Percentiles rank a stretch among this genome's conserved stretches.
Conservation (phyloP, 2,329 filamentous ascomycete species). For the Magnaporthiopsis poae region DNA sequence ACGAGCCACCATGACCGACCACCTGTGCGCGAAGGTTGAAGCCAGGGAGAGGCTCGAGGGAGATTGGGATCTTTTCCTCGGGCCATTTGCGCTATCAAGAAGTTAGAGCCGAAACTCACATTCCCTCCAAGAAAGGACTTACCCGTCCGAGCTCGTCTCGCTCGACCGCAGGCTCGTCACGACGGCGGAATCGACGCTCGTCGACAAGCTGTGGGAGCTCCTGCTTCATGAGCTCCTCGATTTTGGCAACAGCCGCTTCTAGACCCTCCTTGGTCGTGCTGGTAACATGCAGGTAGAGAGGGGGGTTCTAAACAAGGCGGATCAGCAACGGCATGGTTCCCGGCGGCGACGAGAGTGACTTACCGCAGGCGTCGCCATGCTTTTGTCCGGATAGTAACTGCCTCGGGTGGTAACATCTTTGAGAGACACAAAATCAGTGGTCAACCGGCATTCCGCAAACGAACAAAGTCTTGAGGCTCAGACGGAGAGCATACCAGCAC, state of each 20-base stretch:
- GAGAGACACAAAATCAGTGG: slow-evolving; percentile 40
- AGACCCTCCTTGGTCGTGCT: slow-evolving; percentile 87
- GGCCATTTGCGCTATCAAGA: slow-evolving; percentile 78
- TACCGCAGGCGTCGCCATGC: slow-evolving; percentile 88
- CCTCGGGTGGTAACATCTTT: slow-evolving; percentile 98
- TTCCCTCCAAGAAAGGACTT: slow-evolving; percentile 19
- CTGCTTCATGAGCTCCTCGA: slow-evolving; percentile 91
- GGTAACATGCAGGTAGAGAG: slow-evolving; percentile 88
- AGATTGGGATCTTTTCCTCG: slow-evolving; percentile 85
- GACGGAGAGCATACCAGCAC: slow-evolving; percentile 83
- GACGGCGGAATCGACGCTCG: slow-evolving; percentile 78
- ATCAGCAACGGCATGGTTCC: slow-evolving; percentile 8
- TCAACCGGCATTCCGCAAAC: slow-evolving; percentile 45
- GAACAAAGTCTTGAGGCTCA: slow-evolving; percentile 34
- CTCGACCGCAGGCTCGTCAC: slow-evolving; percentile 53
- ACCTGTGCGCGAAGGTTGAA: slow-evolving; percentile 96
- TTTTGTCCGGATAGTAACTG: slow-evolving; percentile 94
- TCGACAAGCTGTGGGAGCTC: slow-evolving; percentile 92
- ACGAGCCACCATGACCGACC: slow-evolving; percentile 84
- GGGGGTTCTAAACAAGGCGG: slow-evolving; percentile 58
- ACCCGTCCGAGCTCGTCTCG: slow-evolving; percentile 85
- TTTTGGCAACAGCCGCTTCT: slow-evolving; percentile 75
- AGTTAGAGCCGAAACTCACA: not conserved
- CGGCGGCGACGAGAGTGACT: slow-evolving; percentile 26
- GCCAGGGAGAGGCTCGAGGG: slow-evolving; percentile 79